phyloP scores from a whole-genome alignment of 139 green algal species.

The Tetradesmus obliquus region DNA sequence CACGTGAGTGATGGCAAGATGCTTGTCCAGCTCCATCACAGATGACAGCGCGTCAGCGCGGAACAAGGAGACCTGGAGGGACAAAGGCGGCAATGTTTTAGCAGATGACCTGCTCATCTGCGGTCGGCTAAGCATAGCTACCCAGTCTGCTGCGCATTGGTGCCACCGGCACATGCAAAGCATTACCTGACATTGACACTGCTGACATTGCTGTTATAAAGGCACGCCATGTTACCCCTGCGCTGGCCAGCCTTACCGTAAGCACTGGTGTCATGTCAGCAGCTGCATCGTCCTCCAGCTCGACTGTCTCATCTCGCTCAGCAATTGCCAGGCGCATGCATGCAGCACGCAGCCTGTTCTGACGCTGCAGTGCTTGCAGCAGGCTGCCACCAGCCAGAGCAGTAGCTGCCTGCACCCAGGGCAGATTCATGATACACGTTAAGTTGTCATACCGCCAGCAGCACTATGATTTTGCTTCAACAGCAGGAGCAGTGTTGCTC shows the following conservation, averaged over 20 bases:
- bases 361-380: conserved; percentile 16
- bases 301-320: background rate
- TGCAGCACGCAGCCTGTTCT: background rate
- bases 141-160: too few species aligned
- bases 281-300: background rate
- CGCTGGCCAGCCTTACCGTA: too few species aligned
- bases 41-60: background rate
- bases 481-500: too few species aligned
- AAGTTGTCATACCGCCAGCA: too few species aligned
- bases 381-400: background rate
- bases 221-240: too few species aligned
- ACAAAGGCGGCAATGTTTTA: background rate
- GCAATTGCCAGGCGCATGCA: background rate
- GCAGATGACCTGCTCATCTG: background rate
- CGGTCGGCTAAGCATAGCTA: background rate
- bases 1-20: background rate
- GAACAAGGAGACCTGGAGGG: conserved; percentile 24
- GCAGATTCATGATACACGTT: too few species aligned
- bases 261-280: background rate
- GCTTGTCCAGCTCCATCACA: conserved; percentile 31
- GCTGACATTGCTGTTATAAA: background rate
- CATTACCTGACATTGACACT: background rate
- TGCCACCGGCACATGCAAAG: too few species aligned
- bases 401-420: background rate
- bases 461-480: too few species aligned